Conservation (phyloP, 2,329 filamentous ascomycete species). For the Elsinoe necatrix region DNA sequence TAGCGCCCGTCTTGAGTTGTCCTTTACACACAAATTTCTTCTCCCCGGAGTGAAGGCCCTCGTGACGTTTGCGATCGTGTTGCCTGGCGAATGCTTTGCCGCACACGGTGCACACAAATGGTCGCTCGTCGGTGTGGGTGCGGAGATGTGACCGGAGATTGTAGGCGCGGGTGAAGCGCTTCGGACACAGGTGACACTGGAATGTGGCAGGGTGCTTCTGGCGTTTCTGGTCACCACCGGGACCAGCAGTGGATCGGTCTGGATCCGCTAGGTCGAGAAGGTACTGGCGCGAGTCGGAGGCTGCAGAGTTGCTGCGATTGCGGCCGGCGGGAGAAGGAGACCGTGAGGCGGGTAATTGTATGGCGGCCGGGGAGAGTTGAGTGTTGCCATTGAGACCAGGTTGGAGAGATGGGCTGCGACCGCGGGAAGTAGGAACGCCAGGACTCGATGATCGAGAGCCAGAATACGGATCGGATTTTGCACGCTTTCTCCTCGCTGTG, state of each 20-base stretch:
- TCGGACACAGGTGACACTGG: slow-evolving; percentile 86
- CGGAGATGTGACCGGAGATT: slow-evolving; percentile 91
- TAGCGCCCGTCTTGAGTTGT: slow-evolving; percentile 69
- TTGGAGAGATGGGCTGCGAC: slow-evolving; percentile 30
- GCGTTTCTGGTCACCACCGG: slow-evolving; percentile 60
- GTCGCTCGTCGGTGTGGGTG: slow-evolving; percentile 93
- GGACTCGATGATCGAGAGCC: slow-evolving; percentile 38
- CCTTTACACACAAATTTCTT: slow-evolving; percentile 98
- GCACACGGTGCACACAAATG: slow-evolving; percentile 94
- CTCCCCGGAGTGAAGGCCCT: slow-evolving; percentile 90
- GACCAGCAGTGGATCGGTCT: slow-evolving; percentile 59
- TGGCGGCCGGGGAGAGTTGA: slow-evolving; percentile 37
- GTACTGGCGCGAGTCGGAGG: slow-evolving; percentile 55
- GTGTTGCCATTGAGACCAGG: slow-evolving; percentile 23
- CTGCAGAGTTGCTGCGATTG: slow-evolving; percentile 43
- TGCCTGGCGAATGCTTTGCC: slow-evolving; percentile 96
- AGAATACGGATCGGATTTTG: slow-evolving; percentile 54
- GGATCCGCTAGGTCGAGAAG: slow-evolving; percentile 89
- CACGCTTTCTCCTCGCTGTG: slow-evolving; percentile 36
- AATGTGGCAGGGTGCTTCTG: slow-evolving; percentile 98
- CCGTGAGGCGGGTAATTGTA: slow-evolving; percentile 32
- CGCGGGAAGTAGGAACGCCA: slow-evolving; percentile 25
- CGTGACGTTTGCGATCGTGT: slow-evolving; percentile 93
- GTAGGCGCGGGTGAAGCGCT: slow-evolving; percentile 92
- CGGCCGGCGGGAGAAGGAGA: slow-evolving; percentile 42